Evolutionary conservation across 805 yeast species (phyloP).

Genomic region (Kodamaea nitidulidarum): DNA sequence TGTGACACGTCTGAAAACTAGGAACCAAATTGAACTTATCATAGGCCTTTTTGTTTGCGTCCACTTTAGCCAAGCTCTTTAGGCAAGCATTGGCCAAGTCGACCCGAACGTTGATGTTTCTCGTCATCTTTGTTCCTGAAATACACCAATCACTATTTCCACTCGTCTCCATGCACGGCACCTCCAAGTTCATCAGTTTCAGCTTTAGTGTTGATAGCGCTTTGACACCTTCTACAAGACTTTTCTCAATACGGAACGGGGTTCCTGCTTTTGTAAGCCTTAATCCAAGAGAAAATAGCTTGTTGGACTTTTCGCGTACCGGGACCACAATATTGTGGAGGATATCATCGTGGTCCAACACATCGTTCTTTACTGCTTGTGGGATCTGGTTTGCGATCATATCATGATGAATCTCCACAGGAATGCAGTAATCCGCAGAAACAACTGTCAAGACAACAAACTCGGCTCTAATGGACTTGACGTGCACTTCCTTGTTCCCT

Average conservation of each 20-base stretch:
- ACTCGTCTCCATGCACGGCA: constrained; percentile 1
- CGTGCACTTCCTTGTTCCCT: constrained; percentile 6
- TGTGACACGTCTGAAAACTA: constrained; percentile 6
- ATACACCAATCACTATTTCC: constrained; percentile 1
- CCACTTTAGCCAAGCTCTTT: background rate
- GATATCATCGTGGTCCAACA: constrained; percentile 19
- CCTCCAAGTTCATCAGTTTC: constrained; percentile 6
- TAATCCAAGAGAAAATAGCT: background rate
- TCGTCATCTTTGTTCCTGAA: background rate
- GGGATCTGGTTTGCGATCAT: constrained; percentile 22
- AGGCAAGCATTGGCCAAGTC: constrained; percentile 2
- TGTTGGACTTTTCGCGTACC: constrained; percentile 11
- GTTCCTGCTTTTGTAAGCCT: background rate
- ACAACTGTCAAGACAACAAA: constrained; percentile 27
- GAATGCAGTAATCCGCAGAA: constrained; percentile 32
- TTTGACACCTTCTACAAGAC: constrained; percentile 1
- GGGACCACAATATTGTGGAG: constrained; percentile 21
- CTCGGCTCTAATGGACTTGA: constrained; percentile 22
- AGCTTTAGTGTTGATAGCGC: constrained; percentile 1
- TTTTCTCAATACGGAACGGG: background rate
- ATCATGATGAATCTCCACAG: constrained; percentile 37
- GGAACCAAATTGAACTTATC: constrained; percentile 7
- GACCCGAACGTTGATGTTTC: background rate
- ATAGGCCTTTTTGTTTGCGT: constrained; percentile 1
- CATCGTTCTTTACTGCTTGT: background rate